Evolutionary conservation across 2,329 filamentous ascomycete genomes (phyloP).

Genomic region (Fulvia fulva): DNA sequence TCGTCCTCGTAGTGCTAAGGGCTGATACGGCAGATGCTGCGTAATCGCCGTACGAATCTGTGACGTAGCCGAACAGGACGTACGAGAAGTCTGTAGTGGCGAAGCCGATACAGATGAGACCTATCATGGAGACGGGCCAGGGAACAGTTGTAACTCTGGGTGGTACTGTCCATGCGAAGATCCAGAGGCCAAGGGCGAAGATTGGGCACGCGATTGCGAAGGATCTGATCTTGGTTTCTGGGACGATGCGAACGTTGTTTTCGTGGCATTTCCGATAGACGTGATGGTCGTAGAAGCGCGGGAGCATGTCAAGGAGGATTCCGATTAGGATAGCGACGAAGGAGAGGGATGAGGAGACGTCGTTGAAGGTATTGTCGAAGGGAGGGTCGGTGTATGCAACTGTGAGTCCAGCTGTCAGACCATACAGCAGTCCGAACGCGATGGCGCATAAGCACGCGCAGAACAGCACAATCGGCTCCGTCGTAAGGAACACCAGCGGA

Average conservation of each 20-base stretch:
- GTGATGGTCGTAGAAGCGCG: conserved; percentile 22
- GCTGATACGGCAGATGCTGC: conserved; percentile 62
- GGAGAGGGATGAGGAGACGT: conserved; percentile 39
- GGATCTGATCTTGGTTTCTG: conserved; percentile 37
- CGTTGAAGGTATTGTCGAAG: conserved; percentile 32
- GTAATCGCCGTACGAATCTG: conserved; percentile 57
- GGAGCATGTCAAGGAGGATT: conserved; percentile 28
- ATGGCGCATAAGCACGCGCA: conserved; percentile 31
- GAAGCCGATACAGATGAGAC: conserved; percentile 17
- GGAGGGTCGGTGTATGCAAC: conserved; percentile 22
- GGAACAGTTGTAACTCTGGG: conserved; percentile 13
- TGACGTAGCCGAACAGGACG: conserved; percentile 52
- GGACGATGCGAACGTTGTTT: conserved; percentile 41
- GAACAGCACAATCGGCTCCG: conserved; percentile 47
- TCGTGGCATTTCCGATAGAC: conserved; percentile 7
- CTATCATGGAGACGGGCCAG: conserved; percentile 24
- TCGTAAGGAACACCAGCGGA: conserved; percentile 42
- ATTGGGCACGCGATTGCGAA: conserved; percentile 13
- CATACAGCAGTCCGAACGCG: conserved; percentile 21
- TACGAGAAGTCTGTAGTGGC: conserved; percentile 23
- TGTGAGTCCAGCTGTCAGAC: conserved; percentile 20
- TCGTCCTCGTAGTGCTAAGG: conserved; percentile 54
- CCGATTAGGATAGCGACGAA: conserved; percentile 41
- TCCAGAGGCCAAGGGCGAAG: conserved; percentile 26
- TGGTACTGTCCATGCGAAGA: conserved; percentile 28